A percentile compares a stretch with the other conserved stretches of the same genome.
These are phyloP conservation scores for Coniella vitis DNA, from an alignment of 2,329 filamentous ascomycete species.

Conservation along the genomic window DNA sequence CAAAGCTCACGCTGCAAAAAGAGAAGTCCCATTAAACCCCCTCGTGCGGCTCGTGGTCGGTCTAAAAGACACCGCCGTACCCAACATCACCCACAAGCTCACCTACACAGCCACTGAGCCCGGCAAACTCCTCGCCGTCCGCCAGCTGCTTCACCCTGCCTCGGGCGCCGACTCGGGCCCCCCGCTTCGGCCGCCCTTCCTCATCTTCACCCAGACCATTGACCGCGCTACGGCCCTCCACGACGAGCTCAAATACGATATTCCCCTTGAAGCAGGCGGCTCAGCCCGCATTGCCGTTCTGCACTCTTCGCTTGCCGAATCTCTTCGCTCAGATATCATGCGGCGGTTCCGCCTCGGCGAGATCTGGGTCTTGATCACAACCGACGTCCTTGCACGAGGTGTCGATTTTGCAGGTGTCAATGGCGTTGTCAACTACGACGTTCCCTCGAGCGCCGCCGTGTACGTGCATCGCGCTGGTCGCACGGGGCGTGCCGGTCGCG, in stretches of 20 bases:
- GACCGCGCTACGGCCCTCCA: slow-evolving; percentile 81
- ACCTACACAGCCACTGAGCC: slow-evolving; percentile 88
- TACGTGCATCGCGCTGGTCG: slow-evolving; percentile 93
- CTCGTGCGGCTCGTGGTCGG: slow-evolving; percentile 88
- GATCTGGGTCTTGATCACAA: slow-evolving; percentile 95
- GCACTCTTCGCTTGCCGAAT: slow-evolving; percentile 77
- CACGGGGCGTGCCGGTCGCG: slow-evolving; percentile 80
- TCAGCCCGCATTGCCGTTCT: slow-evolving; percentile 80
- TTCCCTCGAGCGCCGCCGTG: slow-evolving; percentile 79
- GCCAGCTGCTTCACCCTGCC: slow-evolving; percentile 78
- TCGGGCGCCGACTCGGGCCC: slow-evolving; percentile 48
- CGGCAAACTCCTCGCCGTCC: slow-evolving; percentile 85
- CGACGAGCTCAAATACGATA: slow-evolving; percentile 89
- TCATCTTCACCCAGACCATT: slow-evolving; percentile 96
- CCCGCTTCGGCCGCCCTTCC: slow-evolving; percentile 73
- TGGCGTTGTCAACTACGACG: slow-evolving; percentile 95
- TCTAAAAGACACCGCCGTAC: slow-evolving; percentile 89
- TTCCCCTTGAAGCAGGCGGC: slow-evolving; percentile 80
- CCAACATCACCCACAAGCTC: slow-evolving; percentile 83
- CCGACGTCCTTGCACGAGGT: slow-evolving; percentile 83
- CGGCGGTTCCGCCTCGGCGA: slow-evolving; percentile 83
- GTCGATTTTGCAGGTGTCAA: slow-evolving; percentile 95
- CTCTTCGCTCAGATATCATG: slow-evolving; percentile 73
- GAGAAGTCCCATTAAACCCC: slow-evolving; percentile 34
- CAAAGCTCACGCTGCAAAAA: slow-evolving; percentile 39